Conservation (phyloP, 129 eudicot species). For the Dittrichia graveolens region DNA sequence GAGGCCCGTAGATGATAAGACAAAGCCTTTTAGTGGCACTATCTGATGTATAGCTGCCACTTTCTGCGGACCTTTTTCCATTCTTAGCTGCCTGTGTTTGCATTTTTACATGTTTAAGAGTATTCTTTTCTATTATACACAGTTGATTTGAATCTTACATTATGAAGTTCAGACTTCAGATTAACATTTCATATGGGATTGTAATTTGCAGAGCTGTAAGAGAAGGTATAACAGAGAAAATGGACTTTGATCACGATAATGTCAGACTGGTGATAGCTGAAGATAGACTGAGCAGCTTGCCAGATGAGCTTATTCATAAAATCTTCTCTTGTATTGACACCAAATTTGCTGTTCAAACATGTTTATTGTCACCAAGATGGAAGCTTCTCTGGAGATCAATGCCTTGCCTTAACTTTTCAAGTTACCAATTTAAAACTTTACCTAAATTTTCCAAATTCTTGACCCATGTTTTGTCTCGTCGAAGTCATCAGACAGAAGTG, state of each 20-base stretch:
- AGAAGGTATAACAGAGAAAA: neutral
- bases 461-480: slow-evolving; percentile 12
- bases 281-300: slow-evolving; percentile 40
- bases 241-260: slow-evolving; percentile 11
- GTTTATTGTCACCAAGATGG: slow-evolving; percentile 31
- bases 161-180: neutral
- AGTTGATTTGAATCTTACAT: neutral
- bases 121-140: neutral
- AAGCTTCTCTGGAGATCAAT: slow-evolving; percentile 27
- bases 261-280: neutral
- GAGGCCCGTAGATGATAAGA: too few species aligned
- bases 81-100: neutral
- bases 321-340: slow-evolving; percentile 24
- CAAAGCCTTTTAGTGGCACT: too few species aligned
- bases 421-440: neutral
- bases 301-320: slow-evolving; percentile 26
- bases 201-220: too few species aligned
- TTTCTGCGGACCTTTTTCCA: neutral
- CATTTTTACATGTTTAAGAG: neutral
- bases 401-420: slow-evolving; percentile 19
- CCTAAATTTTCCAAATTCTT: slow-evolving; percentile 21
- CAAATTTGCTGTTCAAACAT: slow-evolving; percentile 22
- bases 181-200: too few species aligned
- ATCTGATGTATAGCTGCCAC: too few species aligned
- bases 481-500: slow-evolving; percentile 12